Evolutionary conservation across 805 yeast species (phyloP).

Genomic region (Brettanomyces sp.): DNA sequence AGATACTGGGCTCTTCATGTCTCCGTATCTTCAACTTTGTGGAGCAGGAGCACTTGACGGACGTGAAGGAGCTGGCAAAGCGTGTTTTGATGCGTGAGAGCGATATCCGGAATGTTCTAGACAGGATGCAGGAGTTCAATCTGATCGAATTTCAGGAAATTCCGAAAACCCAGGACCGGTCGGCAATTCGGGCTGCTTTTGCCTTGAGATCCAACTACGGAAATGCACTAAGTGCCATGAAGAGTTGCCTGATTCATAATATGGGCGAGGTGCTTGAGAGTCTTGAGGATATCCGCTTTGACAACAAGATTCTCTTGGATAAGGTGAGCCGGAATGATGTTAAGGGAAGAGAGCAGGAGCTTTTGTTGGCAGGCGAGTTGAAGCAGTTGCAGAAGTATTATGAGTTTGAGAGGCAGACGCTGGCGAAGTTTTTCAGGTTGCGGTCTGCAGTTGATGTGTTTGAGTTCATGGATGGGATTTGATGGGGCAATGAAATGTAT

Average conservation of each 20-base stretch:
- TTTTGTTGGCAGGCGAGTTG: conserved; percentile 66
- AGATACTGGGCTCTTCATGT: conserved; percentile 57
- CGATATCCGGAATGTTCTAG: conserved; percentile 63
- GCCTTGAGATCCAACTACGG: conserved; percentile 51
- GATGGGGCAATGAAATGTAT: too few species aligned
- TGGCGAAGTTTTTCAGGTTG: conserved; percentile 48
- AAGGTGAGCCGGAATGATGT: conserved; percentile 90
- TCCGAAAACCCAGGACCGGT: conserved; percentile 84
- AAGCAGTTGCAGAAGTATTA: conserved; percentile 57
- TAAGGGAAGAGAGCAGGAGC: conserved; percentile 66
- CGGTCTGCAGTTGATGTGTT: conserved; percentile 49
- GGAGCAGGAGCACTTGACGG: conserved; percentile 58
- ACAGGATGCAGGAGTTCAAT: conserved; percentile 57
- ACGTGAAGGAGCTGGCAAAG: conserved; percentile 76
- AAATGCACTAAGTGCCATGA: conserved; percentile 26
- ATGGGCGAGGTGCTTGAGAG: conserved; percentile 43
- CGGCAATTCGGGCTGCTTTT: conserved; percentile 81
- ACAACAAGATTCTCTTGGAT: conserved; percentile 57
- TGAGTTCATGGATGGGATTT: conserved; percentile 21
- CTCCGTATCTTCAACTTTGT: conserved; percentile 72
- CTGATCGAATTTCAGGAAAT: conserved; percentile 86
- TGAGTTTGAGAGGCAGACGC: conserved; percentile 43
- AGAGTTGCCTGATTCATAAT: conserved; percentile 37
- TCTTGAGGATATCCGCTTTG: conserved; percentile 43
- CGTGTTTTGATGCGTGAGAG: conserved; percentile 69